These are phyloP conservation scores for Cytospora paraplurivora DNA, from an alignment of 2,329 filamentous ascomycete species.

Conservation along the genomic window DNA sequence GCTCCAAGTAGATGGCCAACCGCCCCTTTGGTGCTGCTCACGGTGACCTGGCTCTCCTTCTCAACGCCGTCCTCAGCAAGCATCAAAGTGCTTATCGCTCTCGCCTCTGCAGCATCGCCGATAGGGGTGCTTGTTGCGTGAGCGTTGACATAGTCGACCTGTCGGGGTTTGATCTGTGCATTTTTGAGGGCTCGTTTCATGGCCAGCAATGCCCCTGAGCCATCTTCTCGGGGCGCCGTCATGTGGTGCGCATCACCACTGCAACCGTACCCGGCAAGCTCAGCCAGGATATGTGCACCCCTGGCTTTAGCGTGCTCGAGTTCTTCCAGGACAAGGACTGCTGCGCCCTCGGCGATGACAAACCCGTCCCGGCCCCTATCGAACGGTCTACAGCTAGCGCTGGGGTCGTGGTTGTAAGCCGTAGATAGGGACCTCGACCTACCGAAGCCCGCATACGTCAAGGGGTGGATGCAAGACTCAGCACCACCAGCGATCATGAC, in stretches of 20 bases:
- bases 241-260: conserved; percentile 92
- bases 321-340: conserved; percentile 85
- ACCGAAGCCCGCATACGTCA: conserved; percentile 90
- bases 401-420: conserved; percentile 72
- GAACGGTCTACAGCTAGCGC: conserved; percentile 80
- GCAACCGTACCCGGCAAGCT: conserved; percentile 84
- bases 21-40: conserved; percentile 94
- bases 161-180: conserved; percentile 66
- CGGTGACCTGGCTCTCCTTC: conserved; percentile 66
- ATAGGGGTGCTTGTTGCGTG: conserved; percentile 88
- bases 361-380: conserved; percentile 80
- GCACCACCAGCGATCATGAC: conserved; percentile 96
- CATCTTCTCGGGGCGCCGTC: conserved; percentile 84
- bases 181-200: conserved; percentile 83
- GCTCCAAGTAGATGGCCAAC: conserved; percentile 90
- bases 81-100: conserved; percentile 77
- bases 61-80: conserved; percentile 69
- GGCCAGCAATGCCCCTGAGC: conserved; percentile 76
- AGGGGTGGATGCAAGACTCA: conserved; percentile 92
- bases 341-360: conserved; percentile 90
- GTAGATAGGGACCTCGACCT: conserved; percentile 85
- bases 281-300: conserved; percentile 82
- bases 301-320: conserved; percentile 81
- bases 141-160: conserved; percentile 91
- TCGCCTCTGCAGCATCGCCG: conserved; percentile 86